Percentiles rank a stretch among this genome's conserved stretches.
These are phyloP conservation scores for Ustilago loliicola DNA, from an alignment of 1,284 basidiomycete genomes.

Conservation along the genomic window DNA sequence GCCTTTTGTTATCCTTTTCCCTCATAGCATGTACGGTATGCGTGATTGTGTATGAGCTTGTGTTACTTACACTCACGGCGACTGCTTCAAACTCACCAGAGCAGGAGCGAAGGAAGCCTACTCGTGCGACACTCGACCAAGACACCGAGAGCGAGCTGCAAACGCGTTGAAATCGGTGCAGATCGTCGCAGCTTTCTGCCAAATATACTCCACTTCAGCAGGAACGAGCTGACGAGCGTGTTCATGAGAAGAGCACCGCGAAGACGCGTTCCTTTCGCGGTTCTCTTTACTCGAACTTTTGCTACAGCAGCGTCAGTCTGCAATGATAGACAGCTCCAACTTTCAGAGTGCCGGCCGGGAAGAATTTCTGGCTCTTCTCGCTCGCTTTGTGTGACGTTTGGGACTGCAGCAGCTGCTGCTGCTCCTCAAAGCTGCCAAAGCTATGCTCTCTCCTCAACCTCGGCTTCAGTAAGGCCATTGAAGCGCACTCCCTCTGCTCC, in stretches of 20 bases:
- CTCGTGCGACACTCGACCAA: slow-evolving; percentile 9
- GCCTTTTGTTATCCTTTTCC: background rate
- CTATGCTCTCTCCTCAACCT: background rate
- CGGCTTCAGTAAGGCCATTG: background rate
- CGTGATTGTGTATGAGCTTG: background rate
- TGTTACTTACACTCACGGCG: background rate
- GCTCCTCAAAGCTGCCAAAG: background rate
- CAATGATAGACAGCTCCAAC: background rate
- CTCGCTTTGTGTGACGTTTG: slow-evolving; percentile 14
- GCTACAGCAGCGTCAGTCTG: background rate
- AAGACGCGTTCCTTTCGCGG: background rate
- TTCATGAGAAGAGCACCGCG: background rate
- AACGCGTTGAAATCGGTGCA: background rate
- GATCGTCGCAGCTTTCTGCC: background rate
- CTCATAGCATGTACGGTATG: background rate
- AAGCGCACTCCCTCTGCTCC: background rate
- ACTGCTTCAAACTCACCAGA: background rate
- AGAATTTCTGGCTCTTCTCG: slow-evolving; percentile 16
- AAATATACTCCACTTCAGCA: too few species aligned
- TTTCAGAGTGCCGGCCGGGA: slow-evolving; percentile 21
- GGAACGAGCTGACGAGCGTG: background rate
- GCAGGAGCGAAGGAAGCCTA: background rate
- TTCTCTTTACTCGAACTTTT: too few species aligned
- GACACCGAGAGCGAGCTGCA: background rate
- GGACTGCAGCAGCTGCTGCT: background rate